Base-by-base conservation (phyloP, 2,329 filamentous ascomycete species). In the Monilinia vaccinii-corymbosi region DNA sequence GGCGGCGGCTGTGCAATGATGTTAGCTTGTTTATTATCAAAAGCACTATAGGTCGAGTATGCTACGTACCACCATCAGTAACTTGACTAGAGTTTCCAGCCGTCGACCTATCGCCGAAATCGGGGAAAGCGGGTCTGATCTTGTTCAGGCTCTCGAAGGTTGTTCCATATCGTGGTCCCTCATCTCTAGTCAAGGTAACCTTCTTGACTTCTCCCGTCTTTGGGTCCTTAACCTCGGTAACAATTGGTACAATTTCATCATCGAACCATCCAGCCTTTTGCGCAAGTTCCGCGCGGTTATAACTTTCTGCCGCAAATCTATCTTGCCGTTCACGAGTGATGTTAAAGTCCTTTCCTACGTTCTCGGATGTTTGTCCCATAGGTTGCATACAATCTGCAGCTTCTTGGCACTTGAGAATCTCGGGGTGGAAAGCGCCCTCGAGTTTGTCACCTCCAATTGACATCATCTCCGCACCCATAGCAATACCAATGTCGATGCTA, bases 351-450 rank as follows among this genome's bases (percentile, higher is more conserved):
- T 84, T 84, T 68, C 87, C 91, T 32, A 99, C 91, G 72, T 97
- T 97, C 79, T 99, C 94, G 62, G 88, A 93, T 3, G 94, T 99
- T 83, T 96, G 95, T 25, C 94, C 94, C 94, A 99, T 99, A 66
- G 93, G 89, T 80, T 91, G 84, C 84, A 93, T 84, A 80, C 91
- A 94, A 77, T 97, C 93, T 50, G 75, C 75, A 0, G 91, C 83
- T 72, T 97, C 90, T 72, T 91, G 87, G 76, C 88, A 70, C 80
- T 77, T 67, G 77, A 89, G 77, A 62, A 97, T 84, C 64, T 87
- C 85, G 65, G 87, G 84, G 73, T 91, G 86, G 75, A 97, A 94
- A 4, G 88, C 86, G 64, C 83, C 75, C 48, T 85, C 83, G 42
- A 91, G 79, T 25, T 81, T 75, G 72, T 92, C 89, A 56, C 87